Conservation (phyloP, 805 yeast genomes). For the Cyberlindnera mycetangii region DNA sequence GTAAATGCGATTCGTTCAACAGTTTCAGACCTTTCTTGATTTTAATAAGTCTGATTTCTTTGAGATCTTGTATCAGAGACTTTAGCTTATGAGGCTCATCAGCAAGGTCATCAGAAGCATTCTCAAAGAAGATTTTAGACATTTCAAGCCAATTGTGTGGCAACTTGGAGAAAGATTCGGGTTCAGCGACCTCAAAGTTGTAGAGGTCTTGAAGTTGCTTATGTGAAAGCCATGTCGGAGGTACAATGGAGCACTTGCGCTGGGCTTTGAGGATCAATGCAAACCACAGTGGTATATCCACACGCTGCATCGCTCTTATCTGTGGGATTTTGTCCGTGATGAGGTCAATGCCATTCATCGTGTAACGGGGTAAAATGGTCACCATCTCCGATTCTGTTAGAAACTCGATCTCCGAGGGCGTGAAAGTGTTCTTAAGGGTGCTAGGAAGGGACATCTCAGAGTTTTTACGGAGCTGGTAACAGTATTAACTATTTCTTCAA, state of each 20-base stretch:
- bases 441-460: conserved; percentile 60
- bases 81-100: conserved; percentile 72
- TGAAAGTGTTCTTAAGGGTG: conserved; percentile 50
- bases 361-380: conserved; percentile 74
- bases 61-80: conserved; percentile 71
- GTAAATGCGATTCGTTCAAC: conserved; percentile 79
- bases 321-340: conserved; percentile 61
- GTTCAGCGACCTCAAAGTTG: conserved; percentile 60
- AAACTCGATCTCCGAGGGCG: conserved; percentile 78
- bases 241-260: conserved; percentile 77
- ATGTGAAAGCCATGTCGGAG: conserved; percentile 79
- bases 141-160: conserved; percentile 92
- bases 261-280: conserved; percentile 83
- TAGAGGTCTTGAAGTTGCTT: conserved; percentile 51
- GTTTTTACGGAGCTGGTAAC: not conserved
- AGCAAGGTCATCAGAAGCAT: conserved; percentile 74
- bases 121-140: conserved; percentile 60
- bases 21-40: conserved; percentile 75
- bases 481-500: not conserved
- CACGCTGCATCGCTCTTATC: conserved; percentile 64
- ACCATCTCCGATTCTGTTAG: conserved; percentile 78
- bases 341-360: conserved; percentile 60
- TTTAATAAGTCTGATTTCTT: conserved; percentile 80
- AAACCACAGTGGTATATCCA: conserved; percentile 79
- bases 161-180: conserved; percentile 59